phyloP scores from a whole-genome alignment of 2,329 filamentous ascomycete genomes.

The Microsporum audouinii region DNA sequence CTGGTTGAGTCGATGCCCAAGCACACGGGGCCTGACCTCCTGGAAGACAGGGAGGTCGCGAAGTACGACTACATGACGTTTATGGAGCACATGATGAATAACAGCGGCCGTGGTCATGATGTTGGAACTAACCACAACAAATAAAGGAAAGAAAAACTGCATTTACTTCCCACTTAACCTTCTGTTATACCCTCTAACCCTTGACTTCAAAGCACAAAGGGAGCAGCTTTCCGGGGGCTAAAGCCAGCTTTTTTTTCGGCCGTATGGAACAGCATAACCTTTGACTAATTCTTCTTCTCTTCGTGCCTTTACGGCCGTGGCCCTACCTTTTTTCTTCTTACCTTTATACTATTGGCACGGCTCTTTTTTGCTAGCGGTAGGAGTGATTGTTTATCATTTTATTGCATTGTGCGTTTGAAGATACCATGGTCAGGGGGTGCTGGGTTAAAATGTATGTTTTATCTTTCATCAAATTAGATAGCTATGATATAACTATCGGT shows the following conservation, averaged over 20 bases:
- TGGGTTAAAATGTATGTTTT: not conserved
- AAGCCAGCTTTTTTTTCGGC: not conserved
- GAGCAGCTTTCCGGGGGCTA: not conserved
- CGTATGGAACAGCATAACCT: not conserved
- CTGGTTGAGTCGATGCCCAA: constrained; percentile 74
- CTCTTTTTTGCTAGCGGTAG: not conserved
- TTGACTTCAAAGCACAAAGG: not conserved
- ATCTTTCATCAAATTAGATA: not conserved
- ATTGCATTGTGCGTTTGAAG: not conserved
- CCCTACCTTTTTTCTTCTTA: not conserved
- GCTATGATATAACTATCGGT: not conserved
- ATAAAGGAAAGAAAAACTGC: not conserved
- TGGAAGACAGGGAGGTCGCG: constrained; percentile 68
- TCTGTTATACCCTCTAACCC: not conserved
- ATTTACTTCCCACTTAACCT: not conserved
- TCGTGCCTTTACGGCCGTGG: not conserved
- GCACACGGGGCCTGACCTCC: constrained; percentile 74
- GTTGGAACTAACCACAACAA: not conserved
- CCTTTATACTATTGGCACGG: not conserved
- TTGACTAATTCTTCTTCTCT: not conserved
- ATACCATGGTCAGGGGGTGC: not conserved
- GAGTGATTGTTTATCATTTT: constrained; percentile 3
- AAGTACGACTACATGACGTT: constrained; percentile 97
- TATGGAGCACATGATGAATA: constrained; percentile 73
- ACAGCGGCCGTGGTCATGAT: constrained; percentile 19